Conservation (phyloP, 2,329 filamentous ascomycete species). For the Fusarium sp. region DNA sequence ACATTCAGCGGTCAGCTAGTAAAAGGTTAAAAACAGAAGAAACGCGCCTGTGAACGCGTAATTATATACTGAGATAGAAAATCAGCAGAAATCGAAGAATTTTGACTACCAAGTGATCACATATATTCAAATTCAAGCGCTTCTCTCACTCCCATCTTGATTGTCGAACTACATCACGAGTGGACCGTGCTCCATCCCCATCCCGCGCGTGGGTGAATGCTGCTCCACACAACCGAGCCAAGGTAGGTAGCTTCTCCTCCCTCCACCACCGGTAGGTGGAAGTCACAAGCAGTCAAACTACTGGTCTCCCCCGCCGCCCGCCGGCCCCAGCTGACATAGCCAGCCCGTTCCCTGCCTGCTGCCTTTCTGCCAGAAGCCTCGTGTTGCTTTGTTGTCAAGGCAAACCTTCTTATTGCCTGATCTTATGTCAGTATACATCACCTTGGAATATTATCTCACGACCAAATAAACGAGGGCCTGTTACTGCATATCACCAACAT, state of each 20-base stretch:
- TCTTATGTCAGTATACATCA: background rate
- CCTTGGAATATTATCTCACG: background rate
- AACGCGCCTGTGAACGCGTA: no score
- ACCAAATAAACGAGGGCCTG: slow-evolving; percentile 32
- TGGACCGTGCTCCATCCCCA: slow-evolving; percentile 31
- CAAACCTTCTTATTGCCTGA: slow-evolving; percentile 5
- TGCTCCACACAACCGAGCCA: slow-evolving; percentile 29
- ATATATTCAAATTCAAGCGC: background rate
- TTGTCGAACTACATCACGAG: slow-evolving; percentile 16
- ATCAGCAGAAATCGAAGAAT: no score
- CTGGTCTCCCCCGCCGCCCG: slow-evolving; percentile 22
- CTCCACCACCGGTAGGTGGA: slow-evolving; percentile 13
- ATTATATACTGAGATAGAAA: no score
- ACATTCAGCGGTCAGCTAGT: no score
- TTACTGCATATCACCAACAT: slow-evolving; percentile 40
- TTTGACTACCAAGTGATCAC: no score
- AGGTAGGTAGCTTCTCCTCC: background rate
- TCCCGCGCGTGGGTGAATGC: slow-evolving; percentile 25
- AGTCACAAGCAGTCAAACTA: slow-evolving; percentile 44
- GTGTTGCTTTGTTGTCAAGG: slow-evolving; percentile 21
- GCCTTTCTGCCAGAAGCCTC: slow-evolving; percentile 28
- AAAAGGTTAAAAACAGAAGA: no score
- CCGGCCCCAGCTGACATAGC: slow-evolving; percentile 43
- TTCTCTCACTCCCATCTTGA: slow-evolving; percentile 4
- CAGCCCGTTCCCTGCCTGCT: slow-evolving; percentile 25